A percentile compares a stretch with the other conserved stretches of the same genome.
These are phyloP conservation scores for Vicia villosa DNA, from an alignment of 306 rosid species.

Conservation along the genomic window DNA sequence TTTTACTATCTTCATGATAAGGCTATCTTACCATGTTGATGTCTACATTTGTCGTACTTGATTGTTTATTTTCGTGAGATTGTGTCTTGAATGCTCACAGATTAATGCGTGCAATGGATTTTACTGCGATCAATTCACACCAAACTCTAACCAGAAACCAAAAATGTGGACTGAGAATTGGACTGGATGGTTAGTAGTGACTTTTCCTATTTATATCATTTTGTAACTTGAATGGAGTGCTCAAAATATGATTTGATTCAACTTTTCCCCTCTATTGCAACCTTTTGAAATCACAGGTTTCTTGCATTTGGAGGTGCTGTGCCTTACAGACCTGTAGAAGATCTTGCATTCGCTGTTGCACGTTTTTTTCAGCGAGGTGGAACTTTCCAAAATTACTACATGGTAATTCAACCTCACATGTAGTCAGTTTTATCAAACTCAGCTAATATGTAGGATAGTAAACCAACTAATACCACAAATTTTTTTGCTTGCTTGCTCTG, in stretches of 20 bases:
- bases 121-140: conserved; percentile 86
- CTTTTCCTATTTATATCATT: conserved; percentile 4
- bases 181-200: conserved; percentile 78
- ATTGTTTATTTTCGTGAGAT: not conserved
- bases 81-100: conserved; percentile 44
- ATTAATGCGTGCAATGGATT: conserved; percentile 91
- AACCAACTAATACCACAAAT: conserved; percentile 24
- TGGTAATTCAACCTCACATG: conserved; percentile 56
- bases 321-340: conserved; percentile 89
- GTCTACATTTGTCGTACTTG: conserved; percentile 13
- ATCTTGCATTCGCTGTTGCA: conserved; percentile 86
- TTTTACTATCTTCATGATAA: not conserved
- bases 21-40: not conserved
- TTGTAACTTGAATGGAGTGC: conserved; percentile 11
- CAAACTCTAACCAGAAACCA: conserved; percentile 75
- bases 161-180: conserved; percentile 96
- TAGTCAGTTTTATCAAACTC: not conserved
- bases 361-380: conserved; percentile 94
- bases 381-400: conserved; percentile 89
- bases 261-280: not conserved
- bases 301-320: conserved; percentile 76
- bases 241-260: conserved; percentile 12
- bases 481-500: conserved; percentile 42
- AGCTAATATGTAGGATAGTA: not conserved
- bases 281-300: conserved; percentile 52